Conservation (phyloP, 805 yeast genomes). For the Suhomyces xylopsoci region DNA sequence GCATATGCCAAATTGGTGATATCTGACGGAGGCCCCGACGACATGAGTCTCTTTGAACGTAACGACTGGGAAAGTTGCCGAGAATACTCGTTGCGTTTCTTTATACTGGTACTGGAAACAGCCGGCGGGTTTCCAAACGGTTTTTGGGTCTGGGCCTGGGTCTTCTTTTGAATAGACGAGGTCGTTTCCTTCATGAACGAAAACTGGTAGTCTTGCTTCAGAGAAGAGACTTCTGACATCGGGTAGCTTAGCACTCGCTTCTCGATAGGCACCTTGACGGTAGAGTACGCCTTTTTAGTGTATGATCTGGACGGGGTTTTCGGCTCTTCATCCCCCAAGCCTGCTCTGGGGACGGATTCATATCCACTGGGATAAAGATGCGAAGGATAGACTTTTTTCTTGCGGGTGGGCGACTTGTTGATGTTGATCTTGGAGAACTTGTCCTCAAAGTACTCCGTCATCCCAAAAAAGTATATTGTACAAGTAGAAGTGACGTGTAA, state of each 20-base stretch:
- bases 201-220: slow-evolving; percentile 20
- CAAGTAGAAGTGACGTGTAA: too few relatives aligned
- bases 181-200: slow-evolving; percentile 43
- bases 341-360: not conserved
- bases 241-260: slow-evolving; percentile 17
- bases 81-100: slow-evolving; percentile 17
- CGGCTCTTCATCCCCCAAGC: slow-evolving; percentile 3
- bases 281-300: slow-evolving; percentile 11
- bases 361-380: slow-evolving; percentile 13
- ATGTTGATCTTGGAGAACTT: slow-evolving; percentile 31
- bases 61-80: slow-evolving; percentile 13
- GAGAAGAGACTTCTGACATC: slow-evolving; percentile 14
- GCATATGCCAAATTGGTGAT: slow-evolving; percentile 18
- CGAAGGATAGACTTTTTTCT: slow-evolving; percentile 20
- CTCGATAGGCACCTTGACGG: slow-evolving; percentile 11
- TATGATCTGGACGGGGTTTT: slow-evolving; percentile 19
- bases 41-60: slow-evolving; percentile 13
- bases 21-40: slow-evolving; percentile 16
- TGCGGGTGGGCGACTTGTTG: slow-evolving; percentile 20
- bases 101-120: slow-evolving; percentile 6
- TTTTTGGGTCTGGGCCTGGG: too few relatives aligned
- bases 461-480: too few relatives aligned
- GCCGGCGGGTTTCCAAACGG: too few relatives aligned
- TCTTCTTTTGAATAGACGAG: slow-evolving; percentile 33
- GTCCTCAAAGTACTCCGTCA: slow-evolving; percentile 20